These are phyloP conservation scores for Boechera retrofracta DNA, from an alignment of 345 rosid genomes.

Conservation along the genomic window DNA sequence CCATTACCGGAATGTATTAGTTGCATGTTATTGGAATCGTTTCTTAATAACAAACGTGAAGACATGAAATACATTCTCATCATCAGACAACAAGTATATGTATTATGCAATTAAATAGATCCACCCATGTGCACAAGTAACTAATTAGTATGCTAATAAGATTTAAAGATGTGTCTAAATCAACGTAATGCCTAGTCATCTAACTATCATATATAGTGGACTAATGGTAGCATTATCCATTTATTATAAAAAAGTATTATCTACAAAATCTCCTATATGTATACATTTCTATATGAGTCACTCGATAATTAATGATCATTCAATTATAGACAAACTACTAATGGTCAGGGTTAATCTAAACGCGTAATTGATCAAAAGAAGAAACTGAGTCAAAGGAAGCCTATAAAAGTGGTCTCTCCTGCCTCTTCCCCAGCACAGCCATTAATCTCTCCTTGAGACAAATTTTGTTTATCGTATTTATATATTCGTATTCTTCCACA, in stretches of 20 bases:
- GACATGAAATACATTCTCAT: constrained; percentile 17
- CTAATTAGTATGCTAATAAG: constrained; percentile 3
- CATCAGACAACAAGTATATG: not conserved
- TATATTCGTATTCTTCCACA: not conserved
- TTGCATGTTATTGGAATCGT: not conserved
- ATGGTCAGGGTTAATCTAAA: not conserved
- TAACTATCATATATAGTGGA: not conserved
- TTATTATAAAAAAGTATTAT: not conserved
- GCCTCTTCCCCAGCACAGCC: constrained; percentile 14
- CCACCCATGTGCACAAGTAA: constrained; percentile 30
- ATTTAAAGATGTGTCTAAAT: not conserved
- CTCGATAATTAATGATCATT: constrained; percentile 1
- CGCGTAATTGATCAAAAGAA: not conserved
- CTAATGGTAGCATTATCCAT: not conserved
- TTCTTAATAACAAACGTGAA: constrained; percentile 16
- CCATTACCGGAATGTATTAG: not conserved
- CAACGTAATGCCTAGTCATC: constrained; percentile 42
- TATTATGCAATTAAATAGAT: not conserved
- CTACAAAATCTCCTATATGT: not conserved
- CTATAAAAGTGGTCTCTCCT: constrained; percentile 32
- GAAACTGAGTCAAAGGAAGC: constrained; percentile 29
- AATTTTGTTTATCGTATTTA: not conserved
- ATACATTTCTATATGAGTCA: not conserved
- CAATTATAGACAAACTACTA: constrained; percentile 4
- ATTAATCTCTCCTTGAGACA: constrained; percentile 26